Evolutionary conservation across 164 flowering plant species (phyloP).

Genomic region (Platanus orientalis): DNA sequence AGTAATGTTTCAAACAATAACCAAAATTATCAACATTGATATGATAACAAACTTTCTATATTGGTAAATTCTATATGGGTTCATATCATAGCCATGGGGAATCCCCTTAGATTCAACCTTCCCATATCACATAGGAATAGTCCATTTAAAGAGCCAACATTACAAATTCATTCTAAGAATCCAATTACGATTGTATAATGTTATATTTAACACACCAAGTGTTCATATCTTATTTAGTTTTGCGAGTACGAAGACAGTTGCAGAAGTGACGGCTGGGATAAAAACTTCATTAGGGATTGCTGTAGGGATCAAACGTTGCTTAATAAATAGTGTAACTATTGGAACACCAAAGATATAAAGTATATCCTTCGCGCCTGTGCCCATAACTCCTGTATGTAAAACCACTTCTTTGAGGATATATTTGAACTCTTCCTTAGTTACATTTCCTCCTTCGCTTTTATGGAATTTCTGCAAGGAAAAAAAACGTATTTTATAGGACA

Average conservation of each 20-base stretch:
- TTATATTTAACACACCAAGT: no score
- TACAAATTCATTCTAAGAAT: no score
- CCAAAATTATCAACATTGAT: no score
- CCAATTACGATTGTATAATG: no score
- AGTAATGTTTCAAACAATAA: no score
- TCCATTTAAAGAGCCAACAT: no score
- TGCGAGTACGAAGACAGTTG: background rate
- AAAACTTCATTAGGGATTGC: background rate
- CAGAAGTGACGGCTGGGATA: conserved; percentile 4
- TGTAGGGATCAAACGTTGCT: background rate
- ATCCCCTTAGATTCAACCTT: no score
- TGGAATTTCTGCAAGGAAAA: background rate
- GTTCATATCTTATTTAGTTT: conserved; percentile 5
- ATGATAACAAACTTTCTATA: no score
- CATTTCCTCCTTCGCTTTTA: background rate
- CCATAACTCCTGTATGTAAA: background rate
- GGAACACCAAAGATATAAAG: background rate
- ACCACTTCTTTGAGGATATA: background rate
- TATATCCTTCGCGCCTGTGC: background rate
- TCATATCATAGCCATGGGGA: no score
- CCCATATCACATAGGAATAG: no score
- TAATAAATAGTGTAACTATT: background rate
- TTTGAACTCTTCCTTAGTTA: background rate
- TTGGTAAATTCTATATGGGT: no score
- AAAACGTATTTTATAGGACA: no score